Conservation (phyloP, 2,329 filamentous ascomycete species). For the Echinosphaeria canescens region DNA sequence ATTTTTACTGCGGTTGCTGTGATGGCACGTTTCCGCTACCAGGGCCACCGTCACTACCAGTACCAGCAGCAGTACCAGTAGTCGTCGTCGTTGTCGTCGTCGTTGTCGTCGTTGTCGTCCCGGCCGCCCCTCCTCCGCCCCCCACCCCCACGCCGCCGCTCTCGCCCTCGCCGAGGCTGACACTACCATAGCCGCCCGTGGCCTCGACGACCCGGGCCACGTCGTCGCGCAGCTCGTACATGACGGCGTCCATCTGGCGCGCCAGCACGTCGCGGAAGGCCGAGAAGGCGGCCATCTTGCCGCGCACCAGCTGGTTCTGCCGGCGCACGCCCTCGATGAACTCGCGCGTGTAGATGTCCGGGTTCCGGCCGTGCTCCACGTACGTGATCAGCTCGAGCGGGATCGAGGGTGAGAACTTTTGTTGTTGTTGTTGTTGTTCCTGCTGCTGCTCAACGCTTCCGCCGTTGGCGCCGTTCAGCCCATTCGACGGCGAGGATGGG, state of each 20-base stretch:
- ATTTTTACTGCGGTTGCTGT: too few species aligned
- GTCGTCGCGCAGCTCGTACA: conserved; percentile 36
- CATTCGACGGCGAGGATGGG: too few species aligned
- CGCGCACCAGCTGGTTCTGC: conserved; percentile 43
- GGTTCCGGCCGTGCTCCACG: conserved; percentile 50
- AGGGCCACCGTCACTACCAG: too few species aligned
- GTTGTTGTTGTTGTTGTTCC: too few species aligned
- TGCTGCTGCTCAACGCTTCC: too few species aligned
- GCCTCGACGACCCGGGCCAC: conserved; percentile 25
- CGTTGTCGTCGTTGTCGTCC: too few species aligned
- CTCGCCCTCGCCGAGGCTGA: neutral
- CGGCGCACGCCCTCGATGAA: conserved; percentile 47
- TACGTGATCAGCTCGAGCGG: conserved; percentile 44
- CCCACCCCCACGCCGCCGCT: conserved; percentile 1
- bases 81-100: too few species aligned
- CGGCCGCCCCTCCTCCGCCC: neutral
- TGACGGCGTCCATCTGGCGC: conserved; percentile 28
- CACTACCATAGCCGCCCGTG: conserved; percentile 9
- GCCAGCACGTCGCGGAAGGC: conserved; percentile 40
- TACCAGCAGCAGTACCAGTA: too few species aligned
- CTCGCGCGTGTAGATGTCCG: conserved; percentile 54
- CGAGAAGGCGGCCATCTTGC: conserved; percentile 39
- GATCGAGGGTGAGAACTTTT: too few species aligned
- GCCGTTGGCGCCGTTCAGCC: too few species aligned
- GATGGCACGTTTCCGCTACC: too few species aligned